phyloP scores from a whole-genome alignment of 2,329 filamentous ascomycete genomes.

The Metarhizium rileyi region DNA sequence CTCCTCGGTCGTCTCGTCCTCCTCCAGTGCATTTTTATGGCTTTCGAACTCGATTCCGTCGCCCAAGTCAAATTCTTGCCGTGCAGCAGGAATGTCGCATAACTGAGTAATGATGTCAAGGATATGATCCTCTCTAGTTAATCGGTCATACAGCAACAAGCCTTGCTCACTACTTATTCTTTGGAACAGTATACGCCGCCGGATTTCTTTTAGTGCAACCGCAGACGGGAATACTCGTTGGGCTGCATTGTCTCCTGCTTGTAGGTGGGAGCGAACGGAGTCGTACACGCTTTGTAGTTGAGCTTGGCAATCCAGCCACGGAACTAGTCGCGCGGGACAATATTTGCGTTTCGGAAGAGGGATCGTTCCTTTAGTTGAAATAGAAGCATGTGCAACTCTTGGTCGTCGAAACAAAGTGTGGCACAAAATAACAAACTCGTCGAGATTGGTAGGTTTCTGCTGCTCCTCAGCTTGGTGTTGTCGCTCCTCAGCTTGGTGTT shows the following conservation, averaged over 20 bases:
- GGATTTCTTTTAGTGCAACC: not conserved
- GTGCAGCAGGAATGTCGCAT: not conserved
- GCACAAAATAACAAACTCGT: too few species aligned
- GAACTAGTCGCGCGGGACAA: not conserved
- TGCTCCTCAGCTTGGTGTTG: too few species aligned
- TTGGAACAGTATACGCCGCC: not conserved
- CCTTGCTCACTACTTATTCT: not conserved
- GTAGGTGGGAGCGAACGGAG: not conserved
- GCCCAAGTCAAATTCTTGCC: not conserved
- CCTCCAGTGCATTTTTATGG: not conserved
- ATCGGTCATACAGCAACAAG: not conserved
- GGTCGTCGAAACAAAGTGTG: too few species aligned
- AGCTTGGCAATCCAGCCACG: not conserved
- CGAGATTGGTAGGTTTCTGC: too few species aligned
- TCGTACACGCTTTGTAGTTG: not conserved
- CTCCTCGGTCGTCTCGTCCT: not conserved
- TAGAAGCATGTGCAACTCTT: not conserved
- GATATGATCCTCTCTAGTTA: not conserved
- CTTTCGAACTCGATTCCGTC: not conserved
- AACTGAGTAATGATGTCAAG: not conserved
- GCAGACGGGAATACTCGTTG: not conserved
- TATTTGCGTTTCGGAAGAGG: not conserved
- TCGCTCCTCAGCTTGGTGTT: not conserved
- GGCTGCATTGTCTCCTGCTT: not conserved
- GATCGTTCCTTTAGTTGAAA: not conserved